Evolutionary conservation across 805 yeast species (phyloP).

Genomic region (Wickerhamiella bombiphila): DNA sequence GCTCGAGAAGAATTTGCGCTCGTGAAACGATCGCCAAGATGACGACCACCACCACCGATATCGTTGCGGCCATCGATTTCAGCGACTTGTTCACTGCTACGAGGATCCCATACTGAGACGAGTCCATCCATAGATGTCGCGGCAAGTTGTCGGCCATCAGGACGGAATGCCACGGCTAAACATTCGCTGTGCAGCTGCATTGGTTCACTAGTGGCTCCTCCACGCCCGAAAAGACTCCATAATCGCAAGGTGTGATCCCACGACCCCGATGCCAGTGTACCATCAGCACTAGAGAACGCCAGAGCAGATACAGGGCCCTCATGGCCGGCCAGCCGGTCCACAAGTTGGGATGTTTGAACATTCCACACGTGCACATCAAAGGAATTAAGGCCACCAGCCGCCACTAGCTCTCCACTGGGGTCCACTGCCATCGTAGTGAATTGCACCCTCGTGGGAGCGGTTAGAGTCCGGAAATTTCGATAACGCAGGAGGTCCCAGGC

Average conservation of each 20-base stretch:
- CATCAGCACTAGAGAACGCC: conserved; percentile 70
- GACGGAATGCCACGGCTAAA: conserved; percentile 66
- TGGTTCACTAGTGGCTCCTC: conserved; percentile 83
- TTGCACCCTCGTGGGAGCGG: conserved; percentile 78
- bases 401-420: conserved; percentile 92
- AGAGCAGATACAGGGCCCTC: conserved; percentile 88
- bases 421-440: conserved; percentile 85
- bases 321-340: conserved; percentile 83
- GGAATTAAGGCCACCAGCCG: conserved; percentile 84
- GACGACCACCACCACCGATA: conserved; percentile 65
- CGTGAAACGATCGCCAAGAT: conserved; percentile 65
- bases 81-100: conserved; percentile 64
- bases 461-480: conserved; percentile 87
- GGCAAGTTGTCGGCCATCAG: conserved; percentile 84
- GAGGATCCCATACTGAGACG: conserved; percentile 69
- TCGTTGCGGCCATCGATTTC: conserved; percentile 77
- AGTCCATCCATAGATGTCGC: conserved; percentile 84
- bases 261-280: conserved; percentile 72
- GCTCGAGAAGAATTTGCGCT: conserved; percentile 72
- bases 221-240: conserved; percentile 83
- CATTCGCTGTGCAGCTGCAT: conserved; percentile 76
- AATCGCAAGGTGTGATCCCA: conserved; percentile 94
- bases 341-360: conserved; percentile 83
- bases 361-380: conserved; percentile 94
- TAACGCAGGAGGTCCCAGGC: conserved; percentile 94